These are phyloP conservation scores for Seiridium unicorne DNA, from an alignment of 2,329 filamentous ascomycete genomes.

Conservation along the genomic window DNA sequence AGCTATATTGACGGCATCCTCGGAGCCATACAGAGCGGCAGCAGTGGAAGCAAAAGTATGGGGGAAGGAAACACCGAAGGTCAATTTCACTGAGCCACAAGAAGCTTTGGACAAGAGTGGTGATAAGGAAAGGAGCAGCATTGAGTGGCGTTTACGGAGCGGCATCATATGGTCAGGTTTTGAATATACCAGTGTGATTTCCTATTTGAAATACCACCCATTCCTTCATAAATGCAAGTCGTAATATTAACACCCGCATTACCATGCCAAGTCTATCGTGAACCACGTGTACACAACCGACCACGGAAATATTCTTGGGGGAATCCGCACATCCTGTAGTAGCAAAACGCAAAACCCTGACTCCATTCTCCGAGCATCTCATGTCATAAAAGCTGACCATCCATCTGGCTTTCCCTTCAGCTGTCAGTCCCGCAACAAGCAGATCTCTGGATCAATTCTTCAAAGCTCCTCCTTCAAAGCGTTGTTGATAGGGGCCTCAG, in stretches of 20 bases:
- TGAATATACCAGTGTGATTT: background rate
- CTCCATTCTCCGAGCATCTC: constrained; percentile 2
- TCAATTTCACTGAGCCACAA: constrained; percentile 43
- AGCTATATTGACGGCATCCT: constrained; percentile 84
- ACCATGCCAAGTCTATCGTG: background rate
- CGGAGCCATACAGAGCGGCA: constrained; percentile 87
- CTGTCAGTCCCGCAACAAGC: background rate
- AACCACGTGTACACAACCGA: background rate
- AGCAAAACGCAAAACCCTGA: background rate
- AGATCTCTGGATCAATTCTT: background rate
- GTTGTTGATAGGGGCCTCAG: constrained; percentile 57
- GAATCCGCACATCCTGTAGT: background rate
- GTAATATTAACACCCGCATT: background rate
- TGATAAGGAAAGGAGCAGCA: background rate
- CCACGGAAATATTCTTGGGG: background rate
- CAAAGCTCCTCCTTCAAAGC: constrained; percentile 48
- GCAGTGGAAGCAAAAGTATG: constrained; percentile 88
- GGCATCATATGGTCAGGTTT: background rate
- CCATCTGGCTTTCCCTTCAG: background rate
- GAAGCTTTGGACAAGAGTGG: background rate
- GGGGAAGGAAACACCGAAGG: constrained; percentile 89
- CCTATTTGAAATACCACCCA: background rate
- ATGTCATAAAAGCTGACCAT: background rate
- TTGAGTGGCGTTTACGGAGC: constrained; percentile 7
- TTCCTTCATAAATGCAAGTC: background rate